Evolutionary conservation across 768 basidiomycete species (phyloP).

Genomic region (Tricholomella constricta): DNA sequence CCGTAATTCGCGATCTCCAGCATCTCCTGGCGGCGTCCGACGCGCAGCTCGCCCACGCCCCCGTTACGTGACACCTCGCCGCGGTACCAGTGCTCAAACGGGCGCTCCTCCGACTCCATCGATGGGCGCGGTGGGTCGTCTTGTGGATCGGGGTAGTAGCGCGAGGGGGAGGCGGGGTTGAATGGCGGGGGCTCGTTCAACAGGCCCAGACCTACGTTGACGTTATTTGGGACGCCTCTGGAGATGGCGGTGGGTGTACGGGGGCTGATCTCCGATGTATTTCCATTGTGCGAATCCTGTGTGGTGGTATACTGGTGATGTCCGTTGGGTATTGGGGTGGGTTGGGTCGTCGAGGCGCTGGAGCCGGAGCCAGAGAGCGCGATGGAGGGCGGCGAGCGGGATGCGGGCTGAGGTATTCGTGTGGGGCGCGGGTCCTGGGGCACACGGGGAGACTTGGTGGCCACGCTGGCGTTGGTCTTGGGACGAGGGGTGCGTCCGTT

Average conservation of each 20-base stretch:
- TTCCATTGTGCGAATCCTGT: background rate
- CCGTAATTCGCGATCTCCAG: conserved; percentile 86
- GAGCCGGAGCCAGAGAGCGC: conserved; percentile 9
- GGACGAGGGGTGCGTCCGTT: conserved; percentile 31
- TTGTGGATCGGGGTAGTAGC: conserved; percentile 46
- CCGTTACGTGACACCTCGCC: conserved; percentile 86
- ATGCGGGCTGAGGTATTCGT: conserved; percentile 47
- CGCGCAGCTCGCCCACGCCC: conserved; percentile 82
- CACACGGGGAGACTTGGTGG: conserved; percentile 48
- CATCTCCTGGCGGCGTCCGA: conserved; percentile 80
- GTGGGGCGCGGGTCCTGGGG: conserved; percentile 49
- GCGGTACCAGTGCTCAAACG: conserved; percentile 90
- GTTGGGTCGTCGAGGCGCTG: conserved; percentile 16
- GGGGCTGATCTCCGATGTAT: conserved; percentile 3
- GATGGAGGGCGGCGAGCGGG: conserved; percentile 32
- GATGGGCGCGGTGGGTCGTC: conserved; percentile 53
- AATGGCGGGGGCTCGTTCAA: conserved; percentile 71
- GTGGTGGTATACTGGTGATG: conserved; percentile 20
- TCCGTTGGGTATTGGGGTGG: conserved; percentile 17
- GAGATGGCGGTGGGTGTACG: conserved; percentile 5
- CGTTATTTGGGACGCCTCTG: background rate
- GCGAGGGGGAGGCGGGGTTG: conserved; percentile 42
- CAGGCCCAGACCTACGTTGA: conserved; percentile 40
- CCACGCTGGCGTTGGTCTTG: conserved; percentile 32
- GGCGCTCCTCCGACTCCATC: conserved; percentile 77